Evolutionary conservation across 106 monocot genomes (phyloP).

Genomic region (Platanthera guangdongensis): DNA sequence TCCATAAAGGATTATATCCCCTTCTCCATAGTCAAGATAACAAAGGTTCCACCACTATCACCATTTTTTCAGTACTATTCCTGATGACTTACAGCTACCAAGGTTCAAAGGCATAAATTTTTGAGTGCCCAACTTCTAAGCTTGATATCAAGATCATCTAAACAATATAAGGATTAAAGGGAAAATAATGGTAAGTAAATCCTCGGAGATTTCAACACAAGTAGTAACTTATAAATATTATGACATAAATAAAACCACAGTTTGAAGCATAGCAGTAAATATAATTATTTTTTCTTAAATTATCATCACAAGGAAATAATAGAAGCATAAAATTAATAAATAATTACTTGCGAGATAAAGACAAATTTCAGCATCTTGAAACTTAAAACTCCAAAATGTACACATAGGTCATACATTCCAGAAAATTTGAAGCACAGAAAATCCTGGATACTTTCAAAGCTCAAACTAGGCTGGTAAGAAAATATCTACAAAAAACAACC

Average conservation of each 20-base stretch:
- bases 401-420: conserved; percentile 1
- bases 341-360: background rate
- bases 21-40: too few relatives aligned
- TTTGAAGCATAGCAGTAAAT: background rate
- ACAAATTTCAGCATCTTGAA: background rate
- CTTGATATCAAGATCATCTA: too few relatives aligned
- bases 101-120: too few relatives aligned
- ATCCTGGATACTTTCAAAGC: conserved; percentile 3
- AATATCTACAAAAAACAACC: background rate
- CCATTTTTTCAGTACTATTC: too few relatives aligned
- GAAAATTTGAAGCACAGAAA: conserved; percentile 9
- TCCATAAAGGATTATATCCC: too few relatives aligned
- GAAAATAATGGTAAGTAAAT: too few relatives aligned
- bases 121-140: too few relatives aligned
- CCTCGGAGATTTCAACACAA: too few relatives aligned
- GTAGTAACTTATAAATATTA: background rate
- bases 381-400: background rate
- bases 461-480: conserved; percentile 10
- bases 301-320: background rate
- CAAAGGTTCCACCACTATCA: too few relatives aligned
- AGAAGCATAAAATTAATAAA: background rate
- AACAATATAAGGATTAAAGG: too few relatives aligned
- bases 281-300: background rate
- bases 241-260: background rate
- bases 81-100: too few relatives aligned